Base-by-base conservation (phyloP, 257 asterid genomes). In the Solanum piurae region DNA sequence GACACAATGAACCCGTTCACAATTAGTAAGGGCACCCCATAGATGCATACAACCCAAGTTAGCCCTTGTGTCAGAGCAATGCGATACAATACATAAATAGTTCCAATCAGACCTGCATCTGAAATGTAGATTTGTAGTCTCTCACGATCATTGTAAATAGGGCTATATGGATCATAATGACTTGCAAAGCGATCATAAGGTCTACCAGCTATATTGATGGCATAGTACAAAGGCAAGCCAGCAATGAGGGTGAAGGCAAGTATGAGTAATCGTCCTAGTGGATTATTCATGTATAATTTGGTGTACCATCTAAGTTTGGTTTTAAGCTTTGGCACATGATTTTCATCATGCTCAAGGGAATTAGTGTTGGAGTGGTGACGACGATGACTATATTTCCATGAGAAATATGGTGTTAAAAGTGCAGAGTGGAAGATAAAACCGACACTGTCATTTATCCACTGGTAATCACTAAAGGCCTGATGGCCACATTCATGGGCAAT, bases 161-260 rank as follows among this genome's bases (percentile, higher is more conserved):
- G 89, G 46, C 89, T 44, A 36, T 87, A 52, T 27, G 89, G 89
- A 42, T 87, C 42, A 21, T 6, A 87, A 4, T 82, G 89, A 33
- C 89, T 82, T 9, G 89, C 87, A 55, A 80, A 87, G 3, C 86
- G 83, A 3, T 66, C 83, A 21, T 80, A 87, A 10, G 29, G 40
- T 66, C 38, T 82, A 1, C 89, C 89, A 4, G 73, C 34, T 66
- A 66, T 9, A 34, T 73, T 73, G 16, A 73, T 31, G 44, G 46
- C 2, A 34, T 16, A 73, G 27, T 73, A 73, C 7, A 73, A 34
- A 33, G 46, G 80, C 12, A 34, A 34, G 27, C 46, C 80, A 34
- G 9, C 16, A 73, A 2, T 73, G 16, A 73, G 27, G 0, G 46
- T 73, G 9, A 72, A 71, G 1, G n/a, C n/a, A 31, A 71, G 2